These are phyloP conservation scores for Schizosaccharomyces lindneri DNA, from an alignment of 805 yeast genomes.

Conservation along the genomic window DNA sequence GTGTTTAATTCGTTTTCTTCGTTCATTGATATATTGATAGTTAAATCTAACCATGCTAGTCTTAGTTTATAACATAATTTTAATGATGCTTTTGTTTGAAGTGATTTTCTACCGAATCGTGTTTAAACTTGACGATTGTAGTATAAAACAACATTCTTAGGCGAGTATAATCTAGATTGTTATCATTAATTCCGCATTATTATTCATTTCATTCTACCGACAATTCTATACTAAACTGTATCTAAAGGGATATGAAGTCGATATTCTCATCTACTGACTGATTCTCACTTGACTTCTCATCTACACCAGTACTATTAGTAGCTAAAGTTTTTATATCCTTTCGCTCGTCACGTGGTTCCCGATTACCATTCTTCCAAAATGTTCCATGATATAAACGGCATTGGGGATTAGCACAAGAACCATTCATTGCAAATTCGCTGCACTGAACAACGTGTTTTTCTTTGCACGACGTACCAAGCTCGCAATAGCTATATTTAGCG, in stretches of 20 bases:
- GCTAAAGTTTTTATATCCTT: background rate
- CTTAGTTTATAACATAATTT: too few relatives aligned
- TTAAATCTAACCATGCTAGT: too few relatives aligned
- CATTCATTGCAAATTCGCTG: conserved; percentile 45
- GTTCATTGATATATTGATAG: too few relatives aligned
- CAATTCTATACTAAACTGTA: background rate
- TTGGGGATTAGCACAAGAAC: conserved; percentile 23
- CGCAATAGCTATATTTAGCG: conserved; percentile 45
- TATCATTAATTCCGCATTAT: too few relatives aligned
- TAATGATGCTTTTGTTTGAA: too few relatives aligned
- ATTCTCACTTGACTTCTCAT: background rate
- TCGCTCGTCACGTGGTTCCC: background rate
- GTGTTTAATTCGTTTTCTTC: background rate
- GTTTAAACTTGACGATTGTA: too few relatives aligned
- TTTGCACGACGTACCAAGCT: conserved; percentile 31
- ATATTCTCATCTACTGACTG: background rate
- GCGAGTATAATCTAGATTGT: too few relatives aligned
- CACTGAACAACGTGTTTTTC: conserved; percentile 36
- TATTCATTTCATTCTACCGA: background rate
- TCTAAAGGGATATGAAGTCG: background rate
- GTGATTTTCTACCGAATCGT: too few relatives aligned
- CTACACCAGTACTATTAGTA: background rate
- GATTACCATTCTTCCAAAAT: background rate
- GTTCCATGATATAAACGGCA: conserved; percentile 29
- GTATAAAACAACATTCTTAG: too few relatives aligned